A percentile compares a stretch with the other conserved stretches of the same genome.
These are phyloP conservation scores for Phycomyces nitens DNA, from an alignment of 192 early-diverging fungal genomes.

Conservation along the genomic window DNA sequence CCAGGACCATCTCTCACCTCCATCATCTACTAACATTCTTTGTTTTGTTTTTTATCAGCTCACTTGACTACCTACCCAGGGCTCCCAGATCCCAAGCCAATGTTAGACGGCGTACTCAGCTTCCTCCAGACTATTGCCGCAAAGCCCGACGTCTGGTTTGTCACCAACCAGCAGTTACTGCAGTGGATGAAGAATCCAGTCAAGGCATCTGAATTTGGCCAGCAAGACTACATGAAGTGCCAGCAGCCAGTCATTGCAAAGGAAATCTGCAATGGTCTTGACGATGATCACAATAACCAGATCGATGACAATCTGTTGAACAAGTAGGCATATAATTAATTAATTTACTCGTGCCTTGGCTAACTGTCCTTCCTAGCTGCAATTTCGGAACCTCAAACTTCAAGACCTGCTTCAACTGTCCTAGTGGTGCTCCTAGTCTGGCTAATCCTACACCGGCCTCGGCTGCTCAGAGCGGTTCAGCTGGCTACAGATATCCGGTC, in stretches of 20 bases:
- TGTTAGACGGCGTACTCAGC: constrained; percentile 26
- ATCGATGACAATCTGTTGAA: constrained; percentile 42
- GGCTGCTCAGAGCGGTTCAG: constrained; percentile 19
- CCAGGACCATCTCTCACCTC: too few relatives aligned
- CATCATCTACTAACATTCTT: not conserved
- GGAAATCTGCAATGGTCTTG: constrained; percentile 72
- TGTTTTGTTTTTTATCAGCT: constrained; percentile 35
- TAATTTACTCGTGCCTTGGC: not conserved
- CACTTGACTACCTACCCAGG: constrained; percentile 34
- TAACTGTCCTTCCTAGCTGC: constrained; percentile 27
- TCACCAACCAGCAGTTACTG: constrained; percentile 66
- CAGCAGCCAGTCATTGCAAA: constrained; percentile 46
- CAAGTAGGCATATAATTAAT: constrained; percentile 12
- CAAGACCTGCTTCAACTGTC: constrained; percentile 58
- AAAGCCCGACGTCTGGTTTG: constrained; percentile 65
- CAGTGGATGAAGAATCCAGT: constrained; percentile 78
- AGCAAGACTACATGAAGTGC: constrained; percentile 66
- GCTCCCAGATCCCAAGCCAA: constrained; percentile 15
- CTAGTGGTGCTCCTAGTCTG: constrained; percentile 31
- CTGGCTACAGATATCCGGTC: constrained; percentile 38
- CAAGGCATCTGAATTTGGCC: constrained; percentile 53
- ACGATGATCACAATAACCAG: constrained; percentile 39
- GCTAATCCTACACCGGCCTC: constrained; percentile 42
- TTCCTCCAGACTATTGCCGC: constrained; percentile 48
- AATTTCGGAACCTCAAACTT: constrained; percentile 42